Evolutionary conservation across 768 basidiomycete genomes (phyloP).

Genomic region (Suillus subluteus): DNA sequence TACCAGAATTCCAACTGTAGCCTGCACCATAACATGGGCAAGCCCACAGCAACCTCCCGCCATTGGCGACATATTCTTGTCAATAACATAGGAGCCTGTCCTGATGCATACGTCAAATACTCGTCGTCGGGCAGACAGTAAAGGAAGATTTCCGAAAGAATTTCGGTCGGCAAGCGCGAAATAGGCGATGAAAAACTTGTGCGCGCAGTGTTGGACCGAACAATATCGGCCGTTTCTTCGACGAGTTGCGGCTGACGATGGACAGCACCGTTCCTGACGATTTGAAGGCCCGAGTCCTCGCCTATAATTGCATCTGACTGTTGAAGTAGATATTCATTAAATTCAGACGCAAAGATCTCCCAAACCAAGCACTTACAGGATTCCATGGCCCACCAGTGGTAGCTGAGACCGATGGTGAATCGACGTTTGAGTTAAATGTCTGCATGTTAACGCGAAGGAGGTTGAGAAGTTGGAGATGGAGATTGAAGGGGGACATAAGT

Average conservation of each 20-base stretch:
- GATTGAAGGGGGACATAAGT: not conserved
- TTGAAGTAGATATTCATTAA: not conserved
- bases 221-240: not conserved
- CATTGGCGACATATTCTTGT: conserved; percentile 46
- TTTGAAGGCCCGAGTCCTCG: no score
- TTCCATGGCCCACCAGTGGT: not conserved
- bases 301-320: not conserved
- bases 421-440: not conserved
- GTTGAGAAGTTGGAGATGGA: not conserved
- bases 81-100: conserved; percentile 41
- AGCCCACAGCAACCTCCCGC: conserved; percentile 41
- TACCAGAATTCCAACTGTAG: conserved; percentile 30
- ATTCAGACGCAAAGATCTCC: not conserved
- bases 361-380: not conserved
- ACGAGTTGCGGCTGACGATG: not conserved
- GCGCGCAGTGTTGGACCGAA: not conserved
- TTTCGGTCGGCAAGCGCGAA: not conserved
- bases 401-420: not conserved
- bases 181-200: not conserved
- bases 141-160: not conserved
- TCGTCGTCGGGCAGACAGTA: conserved; percentile 11
- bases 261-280: not conserved
- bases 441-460: not conserved
- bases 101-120: conserved; percentile 25
- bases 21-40: conserved; percentile 51